These are phyloP conservation scores for Hypocreales sp. DNA, from an alignment of 2,329 filamentous ascomycete genomes.

Conservation along the genomic window DNA sequence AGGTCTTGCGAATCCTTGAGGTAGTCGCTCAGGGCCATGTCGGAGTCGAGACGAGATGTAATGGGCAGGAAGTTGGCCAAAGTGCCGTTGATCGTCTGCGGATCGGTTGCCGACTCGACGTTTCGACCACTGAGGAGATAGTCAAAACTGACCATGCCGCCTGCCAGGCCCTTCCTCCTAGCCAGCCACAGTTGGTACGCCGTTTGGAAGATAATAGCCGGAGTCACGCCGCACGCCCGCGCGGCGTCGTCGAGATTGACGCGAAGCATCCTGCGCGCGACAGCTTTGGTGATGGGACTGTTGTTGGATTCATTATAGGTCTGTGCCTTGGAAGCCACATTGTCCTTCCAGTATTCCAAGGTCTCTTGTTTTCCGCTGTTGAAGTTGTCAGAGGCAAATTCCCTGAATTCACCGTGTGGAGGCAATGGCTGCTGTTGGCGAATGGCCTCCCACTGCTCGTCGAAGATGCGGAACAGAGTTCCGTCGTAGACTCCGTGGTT, in stretches of 20 bases:
- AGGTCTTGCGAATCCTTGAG: not conserved
- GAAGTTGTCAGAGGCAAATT: conserved; percentile 10
- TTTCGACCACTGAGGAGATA: conserved; percentile 22
- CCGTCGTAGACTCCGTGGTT: conserved; percentile 14
- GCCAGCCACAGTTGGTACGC: conserved; percentile 15
- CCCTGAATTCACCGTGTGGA: conserved; percentile 7
- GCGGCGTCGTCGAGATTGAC: conserved; percentile 5
- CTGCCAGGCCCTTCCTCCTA: conserved; percentile 4
- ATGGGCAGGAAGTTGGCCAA: conserved; percentile 17
- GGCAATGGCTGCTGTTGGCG: conserved; percentile 4
- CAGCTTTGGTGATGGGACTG: not conserved
- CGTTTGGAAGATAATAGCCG: conserved; percentile 18
- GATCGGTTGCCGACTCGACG: conserved; percentile 14
- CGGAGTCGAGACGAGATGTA: not conserved
- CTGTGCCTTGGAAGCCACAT: not conserved
- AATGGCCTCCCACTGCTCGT: conserved; percentile 15
- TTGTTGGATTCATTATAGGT: conserved; percentile 1
- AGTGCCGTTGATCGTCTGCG: conserved; percentile 20
- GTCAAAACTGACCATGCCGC: conserved; percentile 13
- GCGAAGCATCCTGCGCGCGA: conserved; percentile 4
- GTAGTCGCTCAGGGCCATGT: not conserved
- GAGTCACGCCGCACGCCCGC: conserved; percentile 10
- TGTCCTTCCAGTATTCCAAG: conserved; percentile 8
- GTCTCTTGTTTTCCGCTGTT: conserved; percentile 5
- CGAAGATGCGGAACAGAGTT: conserved; percentile 20